Evolutionary conservation across 2,329 filamentous ascomycete species (phyloP).

Genomic region (Diplodia seriata): DNA sequence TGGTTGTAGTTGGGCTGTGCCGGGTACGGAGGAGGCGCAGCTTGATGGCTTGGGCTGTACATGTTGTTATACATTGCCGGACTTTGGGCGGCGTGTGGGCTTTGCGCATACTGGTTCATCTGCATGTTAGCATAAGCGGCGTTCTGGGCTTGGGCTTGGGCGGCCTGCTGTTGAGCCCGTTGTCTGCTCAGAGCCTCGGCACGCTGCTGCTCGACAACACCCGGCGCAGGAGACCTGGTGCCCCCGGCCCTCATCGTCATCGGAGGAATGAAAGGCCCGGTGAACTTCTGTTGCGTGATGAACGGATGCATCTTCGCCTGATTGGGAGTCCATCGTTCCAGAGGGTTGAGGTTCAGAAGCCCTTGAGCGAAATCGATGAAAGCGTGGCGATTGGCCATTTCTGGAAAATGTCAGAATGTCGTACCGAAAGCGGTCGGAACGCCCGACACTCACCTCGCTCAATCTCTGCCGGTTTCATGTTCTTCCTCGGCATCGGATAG

Average conservation of each 20-base stretch:
- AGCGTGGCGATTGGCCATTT: constrained; percentile 97
- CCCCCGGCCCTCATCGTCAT: constrained; percentile 94
- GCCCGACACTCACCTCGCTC: constrained; percentile 77
- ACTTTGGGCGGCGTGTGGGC: constrained; percentile 52
- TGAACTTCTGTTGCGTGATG: constrained; percentile 98
- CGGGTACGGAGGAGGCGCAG: constrained; percentile 79
- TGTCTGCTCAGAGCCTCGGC: constrained; percentile 94
- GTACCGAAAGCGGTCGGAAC: neutral
- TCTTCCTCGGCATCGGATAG: constrained; percentile 98
- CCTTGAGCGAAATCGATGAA: constrained; percentile 99
- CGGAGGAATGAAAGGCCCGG: constrained; percentile 91
- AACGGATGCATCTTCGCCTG: constrained; percentile 98
- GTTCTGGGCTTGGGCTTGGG: constrained; percentile 67
- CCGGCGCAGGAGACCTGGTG: constrained; percentile 86
- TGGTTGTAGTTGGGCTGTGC: constrained; percentile 66
- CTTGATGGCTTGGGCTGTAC: constrained; percentile 72
- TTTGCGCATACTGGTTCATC: constrained; percentile 62
- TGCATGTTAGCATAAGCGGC: constrained; percentile 71
- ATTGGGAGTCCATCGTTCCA: constrained; percentile 97
- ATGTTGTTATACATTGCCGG: constrained; percentile 80
- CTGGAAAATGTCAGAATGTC: constrained; percentile 57
- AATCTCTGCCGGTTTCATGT: constrained; percentile 97
- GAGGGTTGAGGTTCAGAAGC: constrained; percentile 88
- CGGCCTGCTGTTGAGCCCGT: constrained; percentile 64
- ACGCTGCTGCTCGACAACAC: constrained; percentile 94